phyloP scores from a whole-genome alignment of 1,284 basidiomycete genomes.

The Cryptococcus floricola region DNA sequence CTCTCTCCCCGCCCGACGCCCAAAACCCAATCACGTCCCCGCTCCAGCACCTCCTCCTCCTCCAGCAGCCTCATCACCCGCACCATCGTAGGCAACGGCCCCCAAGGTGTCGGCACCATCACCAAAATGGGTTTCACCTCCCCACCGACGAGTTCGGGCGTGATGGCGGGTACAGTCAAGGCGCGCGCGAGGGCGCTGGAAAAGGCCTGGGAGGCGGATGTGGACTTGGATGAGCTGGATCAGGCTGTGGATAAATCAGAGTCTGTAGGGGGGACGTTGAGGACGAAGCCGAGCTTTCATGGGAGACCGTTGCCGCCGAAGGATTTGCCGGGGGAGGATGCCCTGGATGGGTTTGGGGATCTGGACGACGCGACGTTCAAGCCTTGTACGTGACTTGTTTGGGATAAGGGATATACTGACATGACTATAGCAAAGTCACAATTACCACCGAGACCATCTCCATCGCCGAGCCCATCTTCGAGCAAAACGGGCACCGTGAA shows the following conservation, averaged over 20 bases:
- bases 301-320: background rate
- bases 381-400: too few species aligned
- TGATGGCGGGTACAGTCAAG: constrained; percentile 21
- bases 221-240: constrained; percentile 30
- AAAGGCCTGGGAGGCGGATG: constrained; percentile 18
- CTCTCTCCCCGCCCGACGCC: background rate
- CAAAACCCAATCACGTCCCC: constrained; percentile 1
- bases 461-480: too few species aligned
- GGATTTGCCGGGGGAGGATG: background rate
- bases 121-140: constrained; percentile 26
- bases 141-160: constrained; percentile 2
- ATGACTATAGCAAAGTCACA: too few species aligned
- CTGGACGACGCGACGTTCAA: background rate
- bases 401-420: too few species aligned
- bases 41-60: constrained; percentile 13
- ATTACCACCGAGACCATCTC: too few species aligned
- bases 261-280: background rate
- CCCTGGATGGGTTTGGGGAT: background rate
- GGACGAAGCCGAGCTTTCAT: background rate
- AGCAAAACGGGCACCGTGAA: too few species aligned
- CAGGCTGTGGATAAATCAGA: background rate
- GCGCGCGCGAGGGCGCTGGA: constrained; percentile 18
- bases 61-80: constrained; percentile 14
- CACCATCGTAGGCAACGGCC: constrained; percentile 32
- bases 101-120: constrained; percentile 38